Evolutionary conservation across 352 stramenopile species (phyloP), one percentile per base, ranked within the genome.

Genomic region (Globisporangium carolinianum): DNA sequence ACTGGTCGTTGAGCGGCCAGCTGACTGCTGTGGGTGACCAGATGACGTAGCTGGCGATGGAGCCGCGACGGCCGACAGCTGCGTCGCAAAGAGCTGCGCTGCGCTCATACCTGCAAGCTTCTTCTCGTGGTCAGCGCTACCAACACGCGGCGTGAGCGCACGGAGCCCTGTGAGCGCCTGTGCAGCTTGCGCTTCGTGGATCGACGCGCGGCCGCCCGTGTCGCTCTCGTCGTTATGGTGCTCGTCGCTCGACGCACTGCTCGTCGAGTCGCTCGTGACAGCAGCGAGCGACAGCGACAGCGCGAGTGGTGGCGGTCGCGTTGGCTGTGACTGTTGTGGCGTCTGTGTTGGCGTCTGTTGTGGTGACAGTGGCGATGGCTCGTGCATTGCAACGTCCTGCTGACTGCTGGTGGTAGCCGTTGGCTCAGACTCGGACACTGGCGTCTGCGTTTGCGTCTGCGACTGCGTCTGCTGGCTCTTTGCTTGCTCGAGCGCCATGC

Each of bases 141-240:
- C 15, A 14, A 63, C 58, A 43, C 53, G 59, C 36, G 51, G 48
- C 17, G 50, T 66, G 35, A 53, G 63, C 11, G 58, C 67, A n/a
- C 81, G 79, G 15, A 91, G 62, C 24, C 81, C 81, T 38, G 81
- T 91, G 42, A 91, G 75, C 54, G 81, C 81, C 58, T 91, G 79
- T 4, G 81, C 81, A 4, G 81, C 81, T 36, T 79, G 76, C 39
- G 74, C 73, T 56, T 91, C 81, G 61, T 89, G 79, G 57, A 73
- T 64, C 17, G 61, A 72, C 15, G 71, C 55, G 36, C 62, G 65
- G 4, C 55, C 47, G n/a, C 42, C 47, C 32, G 43, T 54, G 32
- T 47, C 51, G 15, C 53, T 63, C 5, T 69, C 65, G 6, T 71
- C 53, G 1, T 42, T 38, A 17, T 47, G 39, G 11, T 42, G 53